Percentiles rank a stretch among this genome's conserved stretches.
phyloP scores from a whole-genome alignment of 495 filamentous ascomycete genomes.

The Penicillium tannophilum region DNA sequence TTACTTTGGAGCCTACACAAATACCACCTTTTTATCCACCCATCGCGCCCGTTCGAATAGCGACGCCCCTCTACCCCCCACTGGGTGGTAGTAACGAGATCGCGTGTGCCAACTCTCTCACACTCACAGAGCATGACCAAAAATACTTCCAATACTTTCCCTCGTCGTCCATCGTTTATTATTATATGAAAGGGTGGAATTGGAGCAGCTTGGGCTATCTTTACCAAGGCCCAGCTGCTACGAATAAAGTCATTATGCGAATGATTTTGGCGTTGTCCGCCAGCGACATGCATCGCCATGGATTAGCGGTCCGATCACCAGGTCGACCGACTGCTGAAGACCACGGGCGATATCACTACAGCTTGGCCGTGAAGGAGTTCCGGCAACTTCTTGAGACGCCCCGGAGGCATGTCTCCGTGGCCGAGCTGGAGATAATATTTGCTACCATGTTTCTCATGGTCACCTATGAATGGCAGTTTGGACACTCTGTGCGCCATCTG shows the following conservation, averaged over 20 bases:
- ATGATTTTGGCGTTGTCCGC: conserved; percentile 46
- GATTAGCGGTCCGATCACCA: conserved; percentile 30
- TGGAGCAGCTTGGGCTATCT: conserved; percentile 47
- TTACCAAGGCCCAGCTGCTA: conserved; percentile 39
- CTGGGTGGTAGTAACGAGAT: conserved; percentile 25
- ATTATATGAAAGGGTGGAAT: conserved; percentile 47
- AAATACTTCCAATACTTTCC: conserved; percentile 48
- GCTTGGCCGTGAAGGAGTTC: conserved; percentile 46
- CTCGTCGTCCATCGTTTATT: conserved; percentile 43
- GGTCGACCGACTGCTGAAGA: conserved; percentile 40
- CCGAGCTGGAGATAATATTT: conserved; percentile 42
- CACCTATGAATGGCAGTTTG: conserved; percentile 47
- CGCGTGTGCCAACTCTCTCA: conserved; percentile 40
- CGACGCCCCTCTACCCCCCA: conserved; percentile 30
- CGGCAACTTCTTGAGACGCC: conserved; percentile 42
- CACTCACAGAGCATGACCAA: conserved; percentile 38
- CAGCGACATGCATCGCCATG: conserved; percentile 45
- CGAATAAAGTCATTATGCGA: conserved; percentile 47
- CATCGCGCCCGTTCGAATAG: conserved; percentile 10
- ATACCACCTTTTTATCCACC: conserved; percentile 14
- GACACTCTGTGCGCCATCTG: conserved; percentile 42
- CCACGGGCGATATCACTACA: conserved; percentile 45
- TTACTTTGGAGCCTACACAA: conserved; percentile 10
- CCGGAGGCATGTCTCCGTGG: conserved; percentile 27
- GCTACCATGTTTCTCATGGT: conserved; percentile 48